Evolutionary conservation across 108 stramenopile genomes (phyloP).

Genomic region (Stephanodiscus minutulus): DNA sequence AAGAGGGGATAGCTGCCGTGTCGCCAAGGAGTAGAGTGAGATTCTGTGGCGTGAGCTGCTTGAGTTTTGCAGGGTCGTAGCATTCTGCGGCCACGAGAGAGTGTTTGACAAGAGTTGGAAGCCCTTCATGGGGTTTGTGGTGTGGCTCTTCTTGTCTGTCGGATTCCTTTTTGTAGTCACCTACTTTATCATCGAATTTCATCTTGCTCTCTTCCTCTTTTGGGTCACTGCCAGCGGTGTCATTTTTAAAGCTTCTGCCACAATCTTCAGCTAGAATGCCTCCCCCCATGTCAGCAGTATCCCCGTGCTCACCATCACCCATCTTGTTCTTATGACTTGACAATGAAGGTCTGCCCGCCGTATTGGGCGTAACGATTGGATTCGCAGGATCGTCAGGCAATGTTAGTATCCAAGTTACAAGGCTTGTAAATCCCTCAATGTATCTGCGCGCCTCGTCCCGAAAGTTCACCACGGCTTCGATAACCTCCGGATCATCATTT

Average conservation of each 20-base stretch:
- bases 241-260: background rate
- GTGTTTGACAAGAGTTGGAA: constrained; percentile 38
- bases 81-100: constrained; percentile 19
- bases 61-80: background rate
- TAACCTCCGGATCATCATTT: background rate
- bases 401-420: constrained; percentile 83
- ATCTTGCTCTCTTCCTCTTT: background rate
- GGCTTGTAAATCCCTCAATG: constrained; percentile 70
- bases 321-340: background rate
- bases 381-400: constrained; percentile 82
- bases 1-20: constrained; percentile 23
- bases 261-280: constrained; percentile 6
- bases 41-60: constrained; percentile 10
- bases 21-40: constrained; percentile 24
- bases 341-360: background rate
- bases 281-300: background rate
- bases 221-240: background rate
- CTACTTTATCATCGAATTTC: background rate
- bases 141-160: constrained; percentile 3
- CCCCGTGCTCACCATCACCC: constrained; percentile 4
- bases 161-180: background rate
- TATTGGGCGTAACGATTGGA: constrained; percentile 44
- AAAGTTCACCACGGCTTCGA: constrained; percentile 9
- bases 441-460: constrained; percentile 76
- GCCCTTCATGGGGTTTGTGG: constrained; percentile 21